Evolutionary conservation across 768 basidiomycete species (phyloP).

Genomic region (Terana coerulea): DNA sequence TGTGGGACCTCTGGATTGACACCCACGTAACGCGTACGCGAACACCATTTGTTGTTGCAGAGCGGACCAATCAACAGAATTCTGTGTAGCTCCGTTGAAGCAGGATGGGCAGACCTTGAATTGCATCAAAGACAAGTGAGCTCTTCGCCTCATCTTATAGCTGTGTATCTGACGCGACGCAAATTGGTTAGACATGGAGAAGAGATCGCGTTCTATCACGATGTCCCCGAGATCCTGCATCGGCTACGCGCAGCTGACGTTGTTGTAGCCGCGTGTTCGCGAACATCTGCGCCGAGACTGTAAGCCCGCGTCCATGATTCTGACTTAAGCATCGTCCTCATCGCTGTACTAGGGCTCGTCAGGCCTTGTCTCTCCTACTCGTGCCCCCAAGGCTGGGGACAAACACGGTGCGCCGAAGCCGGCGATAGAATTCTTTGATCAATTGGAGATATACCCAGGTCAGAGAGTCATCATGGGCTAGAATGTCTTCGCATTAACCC

Average conservation of each 20-base stretch:
- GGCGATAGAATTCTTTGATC: conserved; percentile 63
- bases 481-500: background rate
- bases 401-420: conserved; percentile 31
- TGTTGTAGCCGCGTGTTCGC: conserved; percentile 67
- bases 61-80: background rate
- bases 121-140: conserved; percentile 48
- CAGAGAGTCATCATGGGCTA: conserved; percentile 8
- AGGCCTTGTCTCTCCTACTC: conserved; percentile 65
- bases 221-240: conserved; percentile 73
- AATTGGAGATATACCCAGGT: conserved; percentile 75
- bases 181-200: conserved; percentile 42
- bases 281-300: conserved; percentile 68
- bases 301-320: conserved; percentile 31
- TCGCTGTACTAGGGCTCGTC: conserved; percentile 53
- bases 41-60: background rate
- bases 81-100: conserved; percentile 47
- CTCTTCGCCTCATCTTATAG: too few relatives aligned
- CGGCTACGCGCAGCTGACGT: conserved; percentile 46
- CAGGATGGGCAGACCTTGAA: conserved; percentile 43
- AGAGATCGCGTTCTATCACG: conserved; percentile 65
- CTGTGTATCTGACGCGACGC: background rate
- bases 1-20: conserved; percentile 89
- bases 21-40: conserved; percentile 58
- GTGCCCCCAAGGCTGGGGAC: conserved; percentile 39
- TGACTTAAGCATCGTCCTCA: background rate